Conservation (phyloP, 495 filamentous ascomycete genomes). For the Lichina pygmaea region DNA sequence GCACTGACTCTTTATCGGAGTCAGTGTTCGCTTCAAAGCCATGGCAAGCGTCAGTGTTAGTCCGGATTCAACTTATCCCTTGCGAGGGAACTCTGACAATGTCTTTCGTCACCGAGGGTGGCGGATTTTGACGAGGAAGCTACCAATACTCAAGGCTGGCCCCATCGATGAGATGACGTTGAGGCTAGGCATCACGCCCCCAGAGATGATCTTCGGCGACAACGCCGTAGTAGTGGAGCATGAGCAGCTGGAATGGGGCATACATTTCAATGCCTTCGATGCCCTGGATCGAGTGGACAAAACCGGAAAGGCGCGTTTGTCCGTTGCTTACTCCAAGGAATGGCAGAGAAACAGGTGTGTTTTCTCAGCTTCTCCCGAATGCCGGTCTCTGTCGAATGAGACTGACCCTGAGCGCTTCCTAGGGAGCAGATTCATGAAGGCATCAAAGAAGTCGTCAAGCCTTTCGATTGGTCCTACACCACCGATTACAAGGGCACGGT, state of each 20-base stretch:
- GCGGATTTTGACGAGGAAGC: conserved; percentile 50
- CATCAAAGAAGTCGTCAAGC: conserved; percentile 79
- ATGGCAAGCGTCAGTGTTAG: not conserved
- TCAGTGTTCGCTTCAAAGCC: not conserved
- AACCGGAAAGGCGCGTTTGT: conserved; percentile 67
- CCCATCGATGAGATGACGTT: conserved; percentile 70
- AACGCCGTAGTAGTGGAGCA: conserved; percentile 59
- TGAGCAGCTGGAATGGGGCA: conserved; percentile 34
- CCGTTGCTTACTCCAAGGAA: conserved; percentile 72
- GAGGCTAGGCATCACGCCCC: conserved; percentile 56
- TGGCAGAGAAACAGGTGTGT: conserved; percentile 58
- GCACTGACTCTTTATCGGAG: too few relatives aligned
- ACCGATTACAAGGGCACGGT: conserved; percentile 57
- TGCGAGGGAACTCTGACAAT: not conserved
- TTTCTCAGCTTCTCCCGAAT: not conserved
- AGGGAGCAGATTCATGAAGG: conserved; percentile 67
- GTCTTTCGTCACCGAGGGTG: conserved; percentile 25
- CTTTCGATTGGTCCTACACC: conserved; percentile 94
- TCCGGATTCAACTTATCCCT: not conserved
- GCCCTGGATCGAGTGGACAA: conserved; percentile 82
- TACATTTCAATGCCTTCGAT: conserved; percentile 61
- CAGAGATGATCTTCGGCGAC: conserved; percentile 98
- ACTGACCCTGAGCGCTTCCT: not conserved
- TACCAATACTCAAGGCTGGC: conserved; percentile 71
- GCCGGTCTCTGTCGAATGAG: not conserved